phyloP scores from a whole-genome alignment of 2,329 filamentous ascomycete genomes.

The Ophiocordyceps camponoti-saundersi region DNA sequence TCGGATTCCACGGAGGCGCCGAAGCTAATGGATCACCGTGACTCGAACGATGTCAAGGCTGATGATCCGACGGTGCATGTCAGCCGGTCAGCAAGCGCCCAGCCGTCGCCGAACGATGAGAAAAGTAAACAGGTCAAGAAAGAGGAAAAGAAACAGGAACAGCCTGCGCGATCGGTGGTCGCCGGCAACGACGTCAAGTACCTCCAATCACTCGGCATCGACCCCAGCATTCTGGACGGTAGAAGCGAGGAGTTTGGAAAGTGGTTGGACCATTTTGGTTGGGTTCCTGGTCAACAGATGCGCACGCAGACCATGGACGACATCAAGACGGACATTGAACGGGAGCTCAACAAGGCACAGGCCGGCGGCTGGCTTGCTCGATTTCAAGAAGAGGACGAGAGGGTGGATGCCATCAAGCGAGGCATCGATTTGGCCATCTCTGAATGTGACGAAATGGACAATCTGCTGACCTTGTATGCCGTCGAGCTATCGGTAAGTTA shows the following conservation, averaged over 20 bases:
- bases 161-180: conserved; percentile 41
- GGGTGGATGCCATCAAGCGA: conserved; percentile 69
- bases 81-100: conserved; percentile 15
- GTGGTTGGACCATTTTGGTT: conserved; percentile 74
- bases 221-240: conserved; percentile 58
- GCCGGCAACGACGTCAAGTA: conserved; percentile 66
- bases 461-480: conserved; percentile 80
- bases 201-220: conserved; percentile 59
- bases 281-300: conserved; percentile 61
- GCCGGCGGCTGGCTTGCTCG: conserved; percentile 84
- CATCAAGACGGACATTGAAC: conserved; percentile 66
- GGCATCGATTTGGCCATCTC: conserved; percentile 81
- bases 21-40: conserved; percentile 14
- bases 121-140: conserved; percentile 22
- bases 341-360: conserved; percentile 79
- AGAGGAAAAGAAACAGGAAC: conserved; percentile 19
- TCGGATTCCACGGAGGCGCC: conserved; percentile 8
- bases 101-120: conserved; percentile 16
- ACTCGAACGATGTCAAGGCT: conserved; percentile 34
- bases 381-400: conserved; percentile 71
- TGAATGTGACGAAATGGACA: conserved; percentile 93
- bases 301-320: conserved; percentile 61
- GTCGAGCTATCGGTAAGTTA: conserved; percentile 75
- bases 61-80: conserved; percentile 35
- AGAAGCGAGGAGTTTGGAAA: conserved; percentile 66